Evolutionary conservation across 2,329 filamentous ascomycete species (phyloP).

Genomic region (Fusarium sp.): DNA sequence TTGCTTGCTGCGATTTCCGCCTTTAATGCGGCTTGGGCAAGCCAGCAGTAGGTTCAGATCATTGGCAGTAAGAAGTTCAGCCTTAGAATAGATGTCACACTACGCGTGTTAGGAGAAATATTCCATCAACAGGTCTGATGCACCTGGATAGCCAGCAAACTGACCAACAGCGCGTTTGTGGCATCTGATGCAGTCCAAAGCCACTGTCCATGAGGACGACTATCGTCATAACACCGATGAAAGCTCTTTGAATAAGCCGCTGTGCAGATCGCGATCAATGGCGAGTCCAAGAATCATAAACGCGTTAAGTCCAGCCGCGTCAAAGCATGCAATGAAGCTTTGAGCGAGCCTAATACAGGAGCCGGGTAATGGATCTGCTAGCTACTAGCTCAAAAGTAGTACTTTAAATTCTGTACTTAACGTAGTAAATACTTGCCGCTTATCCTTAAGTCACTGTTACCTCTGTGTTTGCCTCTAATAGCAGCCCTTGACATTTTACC

Average conservation of each 20-base stretch:
- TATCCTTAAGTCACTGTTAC: no score
- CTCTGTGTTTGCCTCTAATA: no score
- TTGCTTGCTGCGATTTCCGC: not conserved
- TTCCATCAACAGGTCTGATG: not conserved
- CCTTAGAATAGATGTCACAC: not conserved
- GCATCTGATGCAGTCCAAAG: not conserved
- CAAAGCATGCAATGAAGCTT: not conserved
- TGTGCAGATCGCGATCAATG: not conserved
- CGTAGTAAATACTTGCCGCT: no score
- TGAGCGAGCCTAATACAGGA: not conserved
- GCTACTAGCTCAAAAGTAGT: no score
- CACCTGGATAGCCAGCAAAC: not conserved
- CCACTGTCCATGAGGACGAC: not conserved
- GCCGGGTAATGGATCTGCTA: not conserved
- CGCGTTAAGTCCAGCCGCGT: not conserved
- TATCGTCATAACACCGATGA: not conserved
- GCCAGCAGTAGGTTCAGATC: constrained; percentile 2
- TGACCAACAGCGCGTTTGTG: not conserved
- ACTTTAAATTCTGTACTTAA: no score
- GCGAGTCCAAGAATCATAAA: not conserved
- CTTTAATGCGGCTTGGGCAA: not conserved
- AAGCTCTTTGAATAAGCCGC: not conserved
- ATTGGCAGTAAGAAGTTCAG: not conserved
- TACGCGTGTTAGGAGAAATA: not conserved
- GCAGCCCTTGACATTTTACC: no score